Percentiles rank a stretch among this genome's conserved stretches.
These are phyloP conservation scores for Globisporangium alternatum DNA, from an alignment of 352 stramenopile genomes.

Conservation along the genomic window DNA sequence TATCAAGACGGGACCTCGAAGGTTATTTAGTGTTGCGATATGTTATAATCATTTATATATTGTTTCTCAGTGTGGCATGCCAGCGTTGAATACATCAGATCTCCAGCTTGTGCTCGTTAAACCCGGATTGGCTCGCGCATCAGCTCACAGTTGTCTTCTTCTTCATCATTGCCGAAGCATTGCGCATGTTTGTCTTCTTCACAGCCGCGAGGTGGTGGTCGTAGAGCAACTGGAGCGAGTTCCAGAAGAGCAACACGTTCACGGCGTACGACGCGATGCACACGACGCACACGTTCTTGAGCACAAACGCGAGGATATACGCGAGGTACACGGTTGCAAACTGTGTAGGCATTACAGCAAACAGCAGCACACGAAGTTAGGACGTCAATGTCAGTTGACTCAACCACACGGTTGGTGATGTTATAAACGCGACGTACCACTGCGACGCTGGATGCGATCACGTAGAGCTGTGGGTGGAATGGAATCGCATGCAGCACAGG, in stretches of 20 bases:
- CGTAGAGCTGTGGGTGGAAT: conserved; percentile 47
- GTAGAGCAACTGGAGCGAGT: conserved; percentile 34
- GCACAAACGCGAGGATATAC: conserved; percentile 53
- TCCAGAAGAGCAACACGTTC: conserved; percentile 43
- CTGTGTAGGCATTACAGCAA: conserved; percentile 19
- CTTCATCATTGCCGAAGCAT: background rate
- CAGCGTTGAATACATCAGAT: too few relatives aligned
- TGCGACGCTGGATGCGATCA: conserved; percentile 30
- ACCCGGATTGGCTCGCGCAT: background rate
- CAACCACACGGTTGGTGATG: too few relatives aligned
- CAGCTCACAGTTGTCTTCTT: conserved; percentile 1
- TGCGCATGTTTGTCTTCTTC: background rate
- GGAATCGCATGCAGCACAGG: conserved; percentile 33
- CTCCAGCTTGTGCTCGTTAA: too few relatives aligned
- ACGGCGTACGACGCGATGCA: conserved; percentile 53
- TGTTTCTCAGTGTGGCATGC: too few relatives aligned
- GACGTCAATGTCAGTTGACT: too few relatives aligned
- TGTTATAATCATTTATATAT: too few relatives aligned
- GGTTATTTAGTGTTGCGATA: too few relatives aligned
- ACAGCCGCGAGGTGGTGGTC: conserved; percentile 17
- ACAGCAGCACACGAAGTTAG: background rate
- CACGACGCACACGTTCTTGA: conserved; percentile 57
- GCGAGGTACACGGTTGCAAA: conserved; percentile 44
- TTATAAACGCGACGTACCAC: conserved; percentile 23
- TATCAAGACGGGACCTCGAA: conserved; percentile 7